Evolutionary conservation across 345 rosid genomes (phyloP), one percentile per base, ranked within the genome.

Genomic region (Pugionium dolabratum): DNA sequence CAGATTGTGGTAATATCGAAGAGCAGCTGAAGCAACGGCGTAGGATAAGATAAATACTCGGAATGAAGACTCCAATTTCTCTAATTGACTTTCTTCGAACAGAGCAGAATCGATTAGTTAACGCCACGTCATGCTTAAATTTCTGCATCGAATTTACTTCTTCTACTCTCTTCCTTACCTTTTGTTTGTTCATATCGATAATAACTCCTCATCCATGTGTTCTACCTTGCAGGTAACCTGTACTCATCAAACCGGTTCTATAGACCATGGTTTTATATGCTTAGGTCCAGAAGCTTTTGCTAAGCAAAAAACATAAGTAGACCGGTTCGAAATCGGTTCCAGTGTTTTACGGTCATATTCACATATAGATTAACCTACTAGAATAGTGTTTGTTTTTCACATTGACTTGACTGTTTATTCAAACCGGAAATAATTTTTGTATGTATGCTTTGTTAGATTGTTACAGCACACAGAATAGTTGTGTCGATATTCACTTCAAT

Each of bases 401-500:
- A 4, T 28, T 28, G 40, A 30, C n/a, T 27, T 45, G 35, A 5
- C 45, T 37, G 18, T 44, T 45, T 5, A 46, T 56, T 55, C 56
- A 56, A 67, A 56, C 18, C 32, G 54, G 46, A 35, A 53, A n/a
- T n/a, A 1, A n/a, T 9, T 34, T 8, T 46, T 34, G 7, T n/a
- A 8, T 4, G 6, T 34, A 4, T 33, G 35, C 42, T 18, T 4
- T 43, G 50, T 34, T 28, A 27, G 11, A 27, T 9, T 28, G 42
- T 4, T 67, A n/a, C 64, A 57, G 30, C 64, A 70, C 2, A 71
- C 63, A 54, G 54, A 30, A 25, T 54, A 62, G 7, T 55, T 55
- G 7, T 70, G 69, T 71, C 69, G 31, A 71, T 71, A 64, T 48
- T 63, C 40, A 72, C 76, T 64, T 72, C 59, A 72, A 62, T 64